Conservation (phyloP, 2,329 filamentous ascomycete species). For the Fusarium proliferatum region DNA sequence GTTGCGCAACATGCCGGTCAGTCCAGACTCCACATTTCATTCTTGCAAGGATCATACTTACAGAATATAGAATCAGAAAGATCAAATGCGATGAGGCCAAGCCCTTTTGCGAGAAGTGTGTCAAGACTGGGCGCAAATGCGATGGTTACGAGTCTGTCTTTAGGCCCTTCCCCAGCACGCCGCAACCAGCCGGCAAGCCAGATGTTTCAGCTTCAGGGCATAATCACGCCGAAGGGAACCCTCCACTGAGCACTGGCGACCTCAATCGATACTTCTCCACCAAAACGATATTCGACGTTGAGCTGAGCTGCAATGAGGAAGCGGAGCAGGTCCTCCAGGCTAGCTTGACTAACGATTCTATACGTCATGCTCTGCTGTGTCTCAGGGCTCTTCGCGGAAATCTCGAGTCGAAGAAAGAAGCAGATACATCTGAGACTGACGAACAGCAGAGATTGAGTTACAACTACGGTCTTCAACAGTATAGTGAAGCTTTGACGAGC, state of each 20-base stretch:
- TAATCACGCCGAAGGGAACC: slow-evolving; percentile 22
- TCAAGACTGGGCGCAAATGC: slow-evolving; percentile 54
- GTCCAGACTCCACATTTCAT: slow-evolving; percentile 19
- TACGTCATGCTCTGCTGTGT: slow-evolving; percentile 54
- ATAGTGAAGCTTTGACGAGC: slow-evolving; percentile 54
- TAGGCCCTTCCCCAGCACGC: slow-evolving; percentile 36
- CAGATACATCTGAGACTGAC: slow-evolving; percentile 37
- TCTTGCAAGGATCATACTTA: background rate
- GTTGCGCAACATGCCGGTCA: slow-evolving; percentile 57
- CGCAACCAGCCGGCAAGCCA: slow-evolving; percentile 13
- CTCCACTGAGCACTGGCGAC: slow-evolving; percentile 47
- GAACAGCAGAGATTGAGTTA: slow-evolving; percentile 46
- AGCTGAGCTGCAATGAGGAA: slow-evolving; percentile 52
- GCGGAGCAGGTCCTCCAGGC: slow-evolving; percentile 54
- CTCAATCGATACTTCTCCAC: slow-evolving; percentile 56
- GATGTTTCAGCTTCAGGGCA: background rate
- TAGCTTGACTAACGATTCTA: slow-evolving; percentile 48
- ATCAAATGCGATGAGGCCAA: slow-evolving; percentile 54
- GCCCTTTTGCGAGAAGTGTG: slow-evolving; percentile 50
- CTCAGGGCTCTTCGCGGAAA: slow-evolving; percentile 54
- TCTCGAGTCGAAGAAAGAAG: slow-evolving; percentile 50
- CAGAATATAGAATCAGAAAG: slow-evolving; percentile 47
- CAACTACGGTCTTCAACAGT: slow-evolving; percentile 55
- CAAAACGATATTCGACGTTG: slow-evolving; percentile 55
- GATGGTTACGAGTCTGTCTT: slow-evolving; percentile 57